A percentile compares a stretch with the other conserved stretches of the same genome.
Evolutionary conservation across 2,329 filamentous ascomycete species (phyloP).

Genomic region (Fusarium domesticum): DNA sequence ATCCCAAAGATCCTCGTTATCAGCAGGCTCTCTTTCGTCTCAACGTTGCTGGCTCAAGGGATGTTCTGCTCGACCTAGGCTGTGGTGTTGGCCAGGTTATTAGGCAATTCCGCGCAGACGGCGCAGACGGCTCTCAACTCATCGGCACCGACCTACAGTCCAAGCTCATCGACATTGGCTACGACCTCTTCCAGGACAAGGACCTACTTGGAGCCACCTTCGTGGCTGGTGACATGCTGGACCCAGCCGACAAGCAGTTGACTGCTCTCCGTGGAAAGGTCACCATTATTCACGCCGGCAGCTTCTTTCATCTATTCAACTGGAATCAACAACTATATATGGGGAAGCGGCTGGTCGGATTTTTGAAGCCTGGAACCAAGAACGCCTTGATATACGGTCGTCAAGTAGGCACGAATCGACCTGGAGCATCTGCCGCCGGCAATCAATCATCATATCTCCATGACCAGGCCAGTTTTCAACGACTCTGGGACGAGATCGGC

Average conservation of each 20-base stretch:
- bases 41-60: conserved; percentile 36
- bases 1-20: conserved; percentile 42
- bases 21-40: conserved; percentile 43
- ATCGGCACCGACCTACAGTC: conserved; percentile 49
- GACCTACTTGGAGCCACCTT: conserved; percentile 46
- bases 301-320: conserved; percentile 50
- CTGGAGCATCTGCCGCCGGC: conserved; percentile 20
- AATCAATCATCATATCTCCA: conserved; percentile 43
- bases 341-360: conserved; percentile 43
- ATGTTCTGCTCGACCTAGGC: conserved; percentile 47
- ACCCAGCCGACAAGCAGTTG: conserved; percentile 38
- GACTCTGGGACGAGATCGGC: conserved; percentile 54
- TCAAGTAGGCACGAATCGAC: conserved; percentile 43
- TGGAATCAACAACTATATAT: conserved; percentile 47
- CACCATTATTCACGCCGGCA: conserved; percentile 48
- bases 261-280: conserved; percentile 38
- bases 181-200: conserved; percentile 62
- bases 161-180: conserved; percentile 55
- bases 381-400: conserved; percentile 50
- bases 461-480: conserved; percentile 48
- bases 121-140: conserved; percentile 47
- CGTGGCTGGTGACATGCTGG: conserved; percentile 49
- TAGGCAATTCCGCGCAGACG: conserved; percentile 49
- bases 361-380: conserved; percentile 43
- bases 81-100: conserved; percentile 51